Percentiles rank a stretch among this genome's conserved stretches.
Conservation (phyloP, 2,329 filamentous ascomycete species). For the Eutypella sp. region DNA sequence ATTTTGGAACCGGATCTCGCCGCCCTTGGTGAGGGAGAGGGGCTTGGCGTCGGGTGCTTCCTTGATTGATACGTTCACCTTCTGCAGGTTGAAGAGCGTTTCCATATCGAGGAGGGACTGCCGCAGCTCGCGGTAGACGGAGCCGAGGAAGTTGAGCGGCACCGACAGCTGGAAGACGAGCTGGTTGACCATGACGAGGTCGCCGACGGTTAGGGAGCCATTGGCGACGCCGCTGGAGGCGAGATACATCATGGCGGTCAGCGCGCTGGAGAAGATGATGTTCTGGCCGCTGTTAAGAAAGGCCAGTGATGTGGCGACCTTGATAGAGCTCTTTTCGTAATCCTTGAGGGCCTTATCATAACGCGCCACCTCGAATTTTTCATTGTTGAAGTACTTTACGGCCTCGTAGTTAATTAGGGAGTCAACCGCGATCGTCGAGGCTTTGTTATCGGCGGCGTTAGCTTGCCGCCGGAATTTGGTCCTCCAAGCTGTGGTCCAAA, state of each 20-base stretch:
- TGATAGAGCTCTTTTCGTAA: constrained; percentile 94
- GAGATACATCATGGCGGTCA: constrained; percentile 98
- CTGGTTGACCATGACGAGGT: constrained; percentile 98
- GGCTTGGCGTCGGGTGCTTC: constrained; percentile 71
- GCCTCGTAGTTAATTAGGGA: constrained; percentile 98
- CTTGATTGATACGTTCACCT: constrained; percentile 83
- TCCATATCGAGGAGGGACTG: constrained; percentile 98
- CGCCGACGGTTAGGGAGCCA: constrained; percentile 82
- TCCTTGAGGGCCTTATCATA: constrained; percentile 82
- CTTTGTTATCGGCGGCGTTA: constrained; percentile 93
- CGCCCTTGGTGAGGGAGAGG: constrained; percentile 67
- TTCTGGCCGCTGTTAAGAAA: constrained; percentile 94
- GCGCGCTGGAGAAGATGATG: constrained; percentile 88
- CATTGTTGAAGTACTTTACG: constrained; percentile 99
- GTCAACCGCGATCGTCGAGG: constrained; percentile 91
- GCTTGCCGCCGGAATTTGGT: constrained; percentile 94
- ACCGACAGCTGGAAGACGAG: constrained; percentile 97
- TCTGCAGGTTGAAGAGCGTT: constrained; percentile 94
- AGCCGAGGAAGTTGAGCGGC: constrained; percentile 95
- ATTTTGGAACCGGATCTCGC: constrained; percentile 91
- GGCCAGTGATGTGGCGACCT: constrained; percentile 88
- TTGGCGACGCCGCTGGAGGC: constrained; percentile 82
- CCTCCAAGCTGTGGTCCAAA: constrained; percentile 92
- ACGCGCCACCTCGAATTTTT: constrained; percentile 84
- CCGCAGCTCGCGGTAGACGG: constrained; percentile 90